phyloP scores from a whole-genome alignment of 2,329 filamentous ascomycete genomes.

The Pseudogymnoascus sp. region DNA sequence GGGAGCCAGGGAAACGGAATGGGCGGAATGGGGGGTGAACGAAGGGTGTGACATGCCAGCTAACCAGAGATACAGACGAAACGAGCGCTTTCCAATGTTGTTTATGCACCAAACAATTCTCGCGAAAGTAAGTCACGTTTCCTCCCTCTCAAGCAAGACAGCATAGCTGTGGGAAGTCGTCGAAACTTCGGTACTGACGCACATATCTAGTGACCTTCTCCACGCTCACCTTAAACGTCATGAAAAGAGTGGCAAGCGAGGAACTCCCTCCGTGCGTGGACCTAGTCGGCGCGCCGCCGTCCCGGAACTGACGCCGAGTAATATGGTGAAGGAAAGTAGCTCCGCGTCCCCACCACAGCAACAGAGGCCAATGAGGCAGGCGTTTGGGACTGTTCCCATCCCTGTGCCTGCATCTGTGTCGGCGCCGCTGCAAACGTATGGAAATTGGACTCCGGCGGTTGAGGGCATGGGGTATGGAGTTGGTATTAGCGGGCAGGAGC shows the following conservation, averaged over 20 bases:
- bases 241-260: conserved; percentile 8
- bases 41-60: not conserved
- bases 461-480: not conserved
- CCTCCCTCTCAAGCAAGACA: not conserved
- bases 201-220: conserved; percentile 16
- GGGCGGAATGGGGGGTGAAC: not conserved
- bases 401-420: not conserved
- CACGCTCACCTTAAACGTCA: conserved; percentile 20
- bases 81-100: conserved; percentile 18
- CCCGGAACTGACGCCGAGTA: not conserved
- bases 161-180: not conserved
- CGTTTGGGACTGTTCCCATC: not conserved
- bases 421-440: not conserved
- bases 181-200: not conserved
- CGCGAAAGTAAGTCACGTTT: conserved; percentile 16
- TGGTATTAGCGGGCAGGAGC: not conserved
- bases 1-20: not conserved
- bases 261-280: not conserved
- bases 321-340: not conserved
- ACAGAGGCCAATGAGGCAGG: not conserved
- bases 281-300: not conserved
- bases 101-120: conserved; percentile 18
- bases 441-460: not conserved
- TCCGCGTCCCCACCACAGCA: not conserved
- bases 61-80: conserved; percentile 13